Base-by-base conservation (phyloP, 257 asterid species). In the Fraxinus excelsior region DNA sequence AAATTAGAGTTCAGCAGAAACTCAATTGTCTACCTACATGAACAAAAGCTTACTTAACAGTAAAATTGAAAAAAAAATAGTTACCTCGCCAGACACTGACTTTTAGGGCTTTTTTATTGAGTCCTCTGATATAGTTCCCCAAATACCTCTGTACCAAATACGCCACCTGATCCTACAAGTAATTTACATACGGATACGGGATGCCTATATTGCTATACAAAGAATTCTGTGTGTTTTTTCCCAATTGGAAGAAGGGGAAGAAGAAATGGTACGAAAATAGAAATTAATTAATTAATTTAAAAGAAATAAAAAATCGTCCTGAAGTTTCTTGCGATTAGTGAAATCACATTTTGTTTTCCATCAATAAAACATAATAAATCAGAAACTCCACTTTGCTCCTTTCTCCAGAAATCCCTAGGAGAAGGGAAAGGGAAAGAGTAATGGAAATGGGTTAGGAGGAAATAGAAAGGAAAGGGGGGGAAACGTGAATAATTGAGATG, bases 11-110 rank as follows among this genome's bases (percentile, higher is more conserved):
- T 70, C 74, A 44, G 21, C 65, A 62, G 31, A 60, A 60, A 58
- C 42, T 38, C 25, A 23, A 10, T 2, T 21, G 21, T 14, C 28
- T 28, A 26, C n/a, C 67, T 60, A 25, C 67, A 23, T 25, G 67
- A 16, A 66, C 5, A 28, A 28, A 28, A 28, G n/a, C n/a, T n/a
- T n/a, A n/a, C n/a, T n/a, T n/a, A n/a, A n/a, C n/a, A 28, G 1
- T 28, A 28, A 28, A 28, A 28, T 28, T n/a, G n/a, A n/a, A n/a
- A 13, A 79, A 72, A 26, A 16, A 5, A 67, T 13, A 51, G 46
- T n/a, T 69, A 91, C 99, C 99, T 96, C 71, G 98, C 99, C 99
- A 96, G 60, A 96, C 98, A 82, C 97, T 96, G 91, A 96, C 90
- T 82, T 96, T 96, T 58, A 96, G 93, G 79, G 99, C 97, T 86